Base-by-base conservation (phyloP, 495 filamentous ascomycete genomes). In the Penicillium salamii region DNA sequence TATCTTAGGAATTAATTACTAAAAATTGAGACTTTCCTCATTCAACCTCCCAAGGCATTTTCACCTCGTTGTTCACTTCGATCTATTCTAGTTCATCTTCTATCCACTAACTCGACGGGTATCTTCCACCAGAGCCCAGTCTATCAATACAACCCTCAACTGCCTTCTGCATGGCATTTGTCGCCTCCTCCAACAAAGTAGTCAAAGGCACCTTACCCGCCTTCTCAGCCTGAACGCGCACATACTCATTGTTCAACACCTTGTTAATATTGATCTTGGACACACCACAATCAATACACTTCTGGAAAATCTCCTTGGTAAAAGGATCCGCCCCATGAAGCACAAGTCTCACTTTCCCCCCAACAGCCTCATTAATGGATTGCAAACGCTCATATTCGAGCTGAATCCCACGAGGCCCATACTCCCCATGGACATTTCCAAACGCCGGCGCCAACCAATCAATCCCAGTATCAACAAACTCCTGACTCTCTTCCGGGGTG, bases 391-490 rank as follows among this genome's bases (percentile, higher is more conserved):
- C 83, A 67, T 86, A 91, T 63, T 90, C 86, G 33, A 90, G 60
- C 71, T 79, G 79, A 20, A 89, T 86, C 0, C 88, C 88, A 9
- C 85, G 66, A 0, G 84, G 81, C 0, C 88, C 88, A 67, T 92
- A 95, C 56, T 85, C 82, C 5, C 89, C 89, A 71, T 92, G 88
- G 31, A 95, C 86, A 62, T 92, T 92, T 3, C 88, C 89, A 66
- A 95, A 92, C 7, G 88, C 87, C 0, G 89, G 89, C 9, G 88
- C 89, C 13, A 92, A 65, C 82, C 87, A 89, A 65, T 91, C 86
- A 52, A 91, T 90, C 0, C 89, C 89, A 20, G 86, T 89, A 8
- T 74, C 77, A 0, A 89, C 85, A 65, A 92, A 92, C 66, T 87
- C 81, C 61, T 80, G 68, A 32, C 85, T 87, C 65, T 91, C 81